phyloP scores from a whole-genome alignment of 257 asterid genomes.

The Ocimum tenuiflorum region DNA sequence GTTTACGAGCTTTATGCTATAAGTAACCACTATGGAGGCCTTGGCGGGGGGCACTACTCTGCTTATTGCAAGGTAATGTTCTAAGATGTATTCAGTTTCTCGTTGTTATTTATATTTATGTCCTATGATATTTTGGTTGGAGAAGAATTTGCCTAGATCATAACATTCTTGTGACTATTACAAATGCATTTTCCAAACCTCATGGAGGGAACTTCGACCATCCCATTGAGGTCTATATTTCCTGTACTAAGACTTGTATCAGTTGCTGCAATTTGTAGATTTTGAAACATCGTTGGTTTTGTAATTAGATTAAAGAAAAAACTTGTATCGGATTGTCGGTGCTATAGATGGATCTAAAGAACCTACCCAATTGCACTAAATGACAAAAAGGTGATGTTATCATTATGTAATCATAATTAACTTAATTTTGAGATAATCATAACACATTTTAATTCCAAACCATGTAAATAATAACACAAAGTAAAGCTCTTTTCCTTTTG shows the following conservation, averaged over 20 bases:
- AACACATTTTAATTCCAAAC: too few relatives aligned
- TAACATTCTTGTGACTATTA: not conserved
- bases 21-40: constrained; percentile 94
- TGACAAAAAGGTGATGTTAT: too few relatives aligned
- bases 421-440: too few relatives aligned
- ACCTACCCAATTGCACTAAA: too few relatives aligned
- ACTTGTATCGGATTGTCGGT: too few relatives aligned
- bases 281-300: too few relatives aligned
- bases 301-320: not conserved
- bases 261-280: not conserved
- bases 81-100: not conserved
- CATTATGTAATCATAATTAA: too few relatives aligned
- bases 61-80: constrained; percentile 82
- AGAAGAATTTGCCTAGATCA: not conserved
- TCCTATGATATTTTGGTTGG: not conserved
- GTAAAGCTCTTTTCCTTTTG: too few relatives aligned
- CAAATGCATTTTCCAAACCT: not conserved
- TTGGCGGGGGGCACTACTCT: constrained; percentile 91
- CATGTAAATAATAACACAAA: too few relatives aligned
- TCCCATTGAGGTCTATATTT: too few relatives aligned
- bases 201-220: not conserved
- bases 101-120: not conserved
- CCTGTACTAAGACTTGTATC: too few relatives aligned
- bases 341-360: too few relatives aligned
- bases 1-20: constrained; percentile 79